These are phyloP conservation scores for Ananas comosus DNA, from an alignment of 176 grass and related monocot genomes.

Conservation along the genomic window DNA sequence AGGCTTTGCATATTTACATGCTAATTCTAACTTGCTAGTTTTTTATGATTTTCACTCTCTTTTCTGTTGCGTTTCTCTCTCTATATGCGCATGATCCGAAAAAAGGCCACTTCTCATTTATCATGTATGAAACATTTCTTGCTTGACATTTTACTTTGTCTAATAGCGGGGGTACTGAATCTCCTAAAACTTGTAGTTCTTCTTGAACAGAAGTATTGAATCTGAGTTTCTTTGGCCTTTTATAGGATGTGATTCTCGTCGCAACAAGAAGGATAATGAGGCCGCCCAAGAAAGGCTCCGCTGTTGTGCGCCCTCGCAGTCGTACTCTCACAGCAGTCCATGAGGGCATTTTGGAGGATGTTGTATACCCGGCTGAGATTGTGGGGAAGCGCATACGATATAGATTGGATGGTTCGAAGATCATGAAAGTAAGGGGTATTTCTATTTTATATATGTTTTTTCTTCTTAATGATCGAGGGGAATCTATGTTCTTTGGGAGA, in stretches of 20 bases:
- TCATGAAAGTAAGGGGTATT: slow-evolving; percentile 27
- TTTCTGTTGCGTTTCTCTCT: too few species aligned
- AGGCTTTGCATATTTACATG: too few species aligned
- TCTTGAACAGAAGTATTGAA: too few species aligned
- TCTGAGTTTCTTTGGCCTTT: neutral
- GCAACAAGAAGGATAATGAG: slow-evolving; percentile 87
- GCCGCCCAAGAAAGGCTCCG: slow-evolving; percentile 88
- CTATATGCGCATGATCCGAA: too few species aligned
- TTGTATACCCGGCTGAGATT: slow-evolving; percentile 90
- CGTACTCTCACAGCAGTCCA: slow-evolving; percentile 87
- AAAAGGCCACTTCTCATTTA: too few species aligned
- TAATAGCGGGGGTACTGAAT: too few species aligned
- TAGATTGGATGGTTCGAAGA: slow-evolving; percentile 53
- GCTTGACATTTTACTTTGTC: too few species aligned
- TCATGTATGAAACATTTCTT: too few species aligned
- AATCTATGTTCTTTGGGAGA: neutral
- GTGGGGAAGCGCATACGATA: slow-evolving; percentile 81
- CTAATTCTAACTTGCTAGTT: too few species aligned
- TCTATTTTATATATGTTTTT: neutral
- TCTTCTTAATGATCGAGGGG: neutral
- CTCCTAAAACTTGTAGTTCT: too few species aligned
- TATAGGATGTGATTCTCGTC: slow-evolving; percentile 64
- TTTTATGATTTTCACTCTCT: too few species aligned
- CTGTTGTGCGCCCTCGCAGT: slow-evolving; percentile 77
- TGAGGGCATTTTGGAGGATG: slow-evolving; percentile 85